Evolutionary conservation across 2,329 filamentous ascomycete species (phyloP), one percentile per base, ranked within the genome.

Genomic region (Nemania sp.): DNA sequence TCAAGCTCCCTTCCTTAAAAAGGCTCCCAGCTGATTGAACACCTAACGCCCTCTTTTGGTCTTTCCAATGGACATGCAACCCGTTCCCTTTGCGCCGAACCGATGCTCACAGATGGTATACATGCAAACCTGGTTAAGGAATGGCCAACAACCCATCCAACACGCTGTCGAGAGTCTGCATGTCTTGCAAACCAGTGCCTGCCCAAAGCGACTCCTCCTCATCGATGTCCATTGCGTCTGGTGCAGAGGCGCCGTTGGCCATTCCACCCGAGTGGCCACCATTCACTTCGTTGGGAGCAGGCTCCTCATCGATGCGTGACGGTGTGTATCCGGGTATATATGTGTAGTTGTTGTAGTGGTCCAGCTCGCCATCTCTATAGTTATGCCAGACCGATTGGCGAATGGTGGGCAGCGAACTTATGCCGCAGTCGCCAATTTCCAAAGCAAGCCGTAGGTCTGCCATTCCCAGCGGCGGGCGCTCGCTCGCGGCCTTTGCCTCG

Each of bases 391-490:
- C 83, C 49, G 84, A 80, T 36, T 88, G 86, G 23, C 84, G 81
- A 31, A 96, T 77, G 20, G 90, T 78, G 0, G 90, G 90, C 73
- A 94, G 92, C 56, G 90, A 85, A 8, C 86, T 84, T 59, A 96
- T 79, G 54, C 89, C 86, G 22, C 82, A 83, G 49, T 94, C 89
- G 11, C 88, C 86, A 60, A 96, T 80, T 54, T 89, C 83, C 14
- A 96, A 71, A 0, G 90, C 85, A 3, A 96, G 75, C 31, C 88
- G 81, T 42, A 97, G 72, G 69, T 97, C 93, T 15, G 86, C 84
- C 74, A 93, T 87, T 12, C 86, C 86, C 1, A 97, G 73, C 1
- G 89, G 84, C 5, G 85, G 82, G 33, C 91, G 80, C 63, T 88
- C 84, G 50, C 83, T 83, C 14, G 88, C 86, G 48, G 88, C 86